Percentiles rank a stretch among this genome's conserved stretches.
Evolutionary conservation across 371 early-diverging fungal species (phyloP).

Genomic region (Gilbertella persicaria): DNA sequence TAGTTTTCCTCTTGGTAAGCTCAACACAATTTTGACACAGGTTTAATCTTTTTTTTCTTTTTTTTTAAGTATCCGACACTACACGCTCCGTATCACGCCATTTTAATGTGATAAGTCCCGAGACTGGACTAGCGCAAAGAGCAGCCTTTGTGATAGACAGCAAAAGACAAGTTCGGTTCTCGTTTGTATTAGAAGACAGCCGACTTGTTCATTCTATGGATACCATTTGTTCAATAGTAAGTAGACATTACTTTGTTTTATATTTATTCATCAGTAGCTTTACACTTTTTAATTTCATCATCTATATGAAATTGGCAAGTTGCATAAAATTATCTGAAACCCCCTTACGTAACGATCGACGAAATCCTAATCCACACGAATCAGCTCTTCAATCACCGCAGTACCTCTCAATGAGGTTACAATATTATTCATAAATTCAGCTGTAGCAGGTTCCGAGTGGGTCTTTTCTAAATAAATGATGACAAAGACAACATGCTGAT

Average conservation of each 20-base stretch:
- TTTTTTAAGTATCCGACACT: conserved; percentile 28
- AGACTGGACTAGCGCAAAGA: conserved; percentile 21
- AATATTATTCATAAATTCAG: conserved; percentile 54
- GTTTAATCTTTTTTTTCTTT: not conserved
- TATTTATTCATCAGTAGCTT: conserved; percentile 6
- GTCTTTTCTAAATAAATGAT: conserved; percentile 59
- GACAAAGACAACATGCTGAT: conserved; percentile 57
- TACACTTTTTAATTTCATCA: conserved; percentile 16
- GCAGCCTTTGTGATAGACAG: conserved; percentile 33
- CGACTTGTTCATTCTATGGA: conserved; percentile 33
- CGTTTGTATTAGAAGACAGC: conserved; percentile 32
- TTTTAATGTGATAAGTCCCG: conserved; percentile 28
- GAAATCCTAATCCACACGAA: conserved; percentile 25
- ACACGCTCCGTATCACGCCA: conserved; percentile 31
- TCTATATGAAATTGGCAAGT: too few relatives aligned
- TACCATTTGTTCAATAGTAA: conserved; percentile 33
- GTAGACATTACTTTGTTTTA: not conserved
- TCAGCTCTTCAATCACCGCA: conserved; percentile 40
- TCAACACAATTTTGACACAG: not conserved
- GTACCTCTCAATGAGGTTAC: conserved; percentile 41
- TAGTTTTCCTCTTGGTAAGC: conserved; percentile 32
- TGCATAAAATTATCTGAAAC: not conserved
- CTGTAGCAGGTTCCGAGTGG: conserved; percentile 49
- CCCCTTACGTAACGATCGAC: not conserved
- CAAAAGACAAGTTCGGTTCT: conserved; percentile 30